phyloP scores from a whole-genome alignment of 257 asterid genomes.

The Przewalskia tangutica region DNA sequence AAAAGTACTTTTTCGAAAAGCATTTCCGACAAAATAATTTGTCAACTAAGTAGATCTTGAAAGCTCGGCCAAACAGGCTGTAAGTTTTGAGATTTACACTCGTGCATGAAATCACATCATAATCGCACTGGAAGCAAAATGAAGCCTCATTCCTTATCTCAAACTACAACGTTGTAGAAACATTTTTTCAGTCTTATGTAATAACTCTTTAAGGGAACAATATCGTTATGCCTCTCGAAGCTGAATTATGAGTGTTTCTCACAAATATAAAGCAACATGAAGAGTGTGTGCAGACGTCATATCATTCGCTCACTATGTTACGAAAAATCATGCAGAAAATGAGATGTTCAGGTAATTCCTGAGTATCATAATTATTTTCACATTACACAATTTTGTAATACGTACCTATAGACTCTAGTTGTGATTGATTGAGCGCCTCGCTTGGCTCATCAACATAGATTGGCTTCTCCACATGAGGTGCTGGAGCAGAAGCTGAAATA shows the following conservation, averaged over 20 bases:
- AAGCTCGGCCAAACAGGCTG: too few relatives aligned
- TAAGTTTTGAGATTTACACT: background rate
- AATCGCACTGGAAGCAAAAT: background rate
- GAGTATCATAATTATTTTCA: background rate
- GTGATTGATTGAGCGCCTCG: conserved; percentile 49
- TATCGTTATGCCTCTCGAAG: background rate
- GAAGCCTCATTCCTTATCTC: background rate
- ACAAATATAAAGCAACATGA: background rate
- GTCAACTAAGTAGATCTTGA: too few relatives aligned
- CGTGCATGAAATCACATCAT: background rate
- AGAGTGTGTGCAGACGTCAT: background rate
- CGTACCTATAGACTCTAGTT: conserved; percentile 58
- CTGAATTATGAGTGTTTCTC: background rate
- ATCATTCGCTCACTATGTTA: background rate
- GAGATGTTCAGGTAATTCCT: background rate
- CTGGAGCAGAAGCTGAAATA: conserved; percentile 32
- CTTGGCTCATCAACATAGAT: conserved; percentile 39
- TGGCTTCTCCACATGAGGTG: conserved; percentile 30
- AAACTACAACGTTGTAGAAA: background rate
- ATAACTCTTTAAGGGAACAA: background rate
- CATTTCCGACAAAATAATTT: too few relatives aligned
- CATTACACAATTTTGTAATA: background rate
- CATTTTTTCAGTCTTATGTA: background rate
- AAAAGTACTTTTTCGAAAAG: too few relatives aligned
- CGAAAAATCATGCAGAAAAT: background rate